Evolutionary conservation across 2,329 filamentous ascomycete species (phyloP), one percentile per base, ranked within the genome.

Genomic region (Trichoderma sp.): DNA sequence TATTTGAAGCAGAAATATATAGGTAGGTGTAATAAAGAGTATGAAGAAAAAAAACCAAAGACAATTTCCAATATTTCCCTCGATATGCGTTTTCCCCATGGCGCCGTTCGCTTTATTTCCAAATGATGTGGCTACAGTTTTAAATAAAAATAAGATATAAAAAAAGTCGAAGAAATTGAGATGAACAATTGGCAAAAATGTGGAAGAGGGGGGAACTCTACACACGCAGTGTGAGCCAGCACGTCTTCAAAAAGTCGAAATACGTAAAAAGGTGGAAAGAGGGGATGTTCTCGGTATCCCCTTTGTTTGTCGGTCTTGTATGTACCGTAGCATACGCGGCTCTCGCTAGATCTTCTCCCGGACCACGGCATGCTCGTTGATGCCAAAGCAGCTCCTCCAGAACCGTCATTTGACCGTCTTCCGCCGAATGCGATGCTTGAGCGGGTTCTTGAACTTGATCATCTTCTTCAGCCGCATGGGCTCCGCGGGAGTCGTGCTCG

Each of bases 391-490:
- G 33, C 37, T 33, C 33, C 16, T 37, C 59, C n/a, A 40, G 31
- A 40, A 31, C 8, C 53, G 61, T 70, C 69, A 70, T 61, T 70
- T 70, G 19, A 70, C 43, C 43, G 55, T 70, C 69, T 61, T 70
- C 21, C 69, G 43, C 19, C 40, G 63, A 27, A 70, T 70, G n/a
- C 47, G 69, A 14, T 70, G 62, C 33, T 61, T 68, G 33, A 70
- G 66, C 35, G 69, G 65, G 16, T 69, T 70, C 55, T 69, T 68
- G 35, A 70, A 70, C 33, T 61, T 70, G 13, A 62, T 59, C 53
- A 52, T 53, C 53, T 60, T 70, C 60, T 65, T 69, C 13, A 56
- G 16, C 27, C 35, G 49, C 14, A 65, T 10, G 4, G 60, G 52
- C 16, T 65, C 19, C 16, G 33, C 11, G 4, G 52, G 27, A 11